Base-by-base conservation (phyloP, 78 protist species). In the Dictyostelium intermedium region DNA sequence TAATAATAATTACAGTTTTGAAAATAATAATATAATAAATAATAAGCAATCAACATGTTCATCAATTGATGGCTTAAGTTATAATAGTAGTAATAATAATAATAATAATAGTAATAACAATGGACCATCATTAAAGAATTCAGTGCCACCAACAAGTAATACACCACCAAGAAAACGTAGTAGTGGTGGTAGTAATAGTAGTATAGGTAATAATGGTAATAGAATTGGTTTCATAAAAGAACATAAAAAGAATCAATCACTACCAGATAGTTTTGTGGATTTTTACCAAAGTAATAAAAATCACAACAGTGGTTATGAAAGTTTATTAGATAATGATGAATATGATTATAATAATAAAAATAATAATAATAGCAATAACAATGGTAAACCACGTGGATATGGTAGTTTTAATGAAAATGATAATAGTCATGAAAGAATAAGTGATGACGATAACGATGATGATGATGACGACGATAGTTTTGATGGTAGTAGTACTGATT, bases 221-320 rank as follows among this genome's bases (percentile, higher is more conserved):
- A 50, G 37, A 8, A 16, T 39, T n/a, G 63, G 83, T 20, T 78
- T 61, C 47, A 20, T n/a, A 20, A 83, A 41, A 43, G 79, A 83
- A 43, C 77, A 66, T 41, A 83, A 83, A 41, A 83, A 83, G 39
- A 83, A 83, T 83, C 89, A 83, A 83, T 83, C 89, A 9, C 4
- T 83, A 66, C 81, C 79, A 3, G 76, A 60, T 25, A 18, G 37
- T 37, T 23, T 47, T 3, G 37, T 25, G 4, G 79, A 53, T 43
- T 83, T n/a, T 43, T 25, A 83, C 27, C 45, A 34, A 41, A 76
- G 37, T 37, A 45, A 20, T 37, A 79, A 34, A 47, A 39, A 79
- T 34, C n/a, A 18, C 23, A 39, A 25, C 34, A 34, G 23, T 76
- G 82, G 82, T 76, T 39, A 39, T 76, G 30, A n/a, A 41, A 10